Conservation (phyloP, 2,329 filamentous ascomycete genomes). For the Cercospora nicotianae region DNA sequence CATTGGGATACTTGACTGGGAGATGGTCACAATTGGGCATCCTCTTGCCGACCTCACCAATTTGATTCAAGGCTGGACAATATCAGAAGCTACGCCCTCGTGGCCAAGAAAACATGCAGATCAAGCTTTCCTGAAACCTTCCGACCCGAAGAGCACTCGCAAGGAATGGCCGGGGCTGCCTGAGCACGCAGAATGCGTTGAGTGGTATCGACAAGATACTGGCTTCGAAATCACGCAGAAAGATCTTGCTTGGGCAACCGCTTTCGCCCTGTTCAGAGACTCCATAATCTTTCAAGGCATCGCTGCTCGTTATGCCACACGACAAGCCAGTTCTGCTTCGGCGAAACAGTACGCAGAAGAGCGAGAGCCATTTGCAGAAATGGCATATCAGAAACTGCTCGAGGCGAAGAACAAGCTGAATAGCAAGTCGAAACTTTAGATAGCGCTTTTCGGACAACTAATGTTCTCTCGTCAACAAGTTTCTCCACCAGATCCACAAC, state of each 20-base stretch:
- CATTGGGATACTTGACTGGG: constrained; percentile 95
- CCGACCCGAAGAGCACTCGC: constrained; percentile 19
- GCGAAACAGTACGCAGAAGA: constrained; percentile 70
- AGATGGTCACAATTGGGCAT: constrained; percentile 98
- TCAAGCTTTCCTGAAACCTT: constrained; percentile 28
- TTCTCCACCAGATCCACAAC: constrained; percentile 6
- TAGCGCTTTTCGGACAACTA: constrained; percentile 11
- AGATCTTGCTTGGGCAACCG: constrained; percentile 63
- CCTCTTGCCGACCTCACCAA: constrained; percentile 89
- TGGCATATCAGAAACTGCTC: constrained; percentile 72
- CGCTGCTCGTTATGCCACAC: constrained; percentile 75
- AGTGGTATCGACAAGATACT: constrained; percentile 66
- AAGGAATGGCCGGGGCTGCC: constrained; percentile 61
- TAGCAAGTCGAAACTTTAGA: constrained; percentile 30
- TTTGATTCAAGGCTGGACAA: constrained; percentile 48
- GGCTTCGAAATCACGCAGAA: constrained; percentile 67
- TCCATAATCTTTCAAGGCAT: constrained; percentile 80
- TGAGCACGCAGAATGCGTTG: constrained; percentile 56
- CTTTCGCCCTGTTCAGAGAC: constrained; percentile 61
- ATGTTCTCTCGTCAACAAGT: constrained; percentile 7
- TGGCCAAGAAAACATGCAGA: constrained; percentile 33
- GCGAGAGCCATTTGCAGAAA: constrained; percentile 70
- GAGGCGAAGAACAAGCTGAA: constrained; percentile 41
- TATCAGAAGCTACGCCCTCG: constrained; percentile 29
- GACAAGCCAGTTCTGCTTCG: constrained; percentile 85